A percentile compares a stretch with the other conserved stretches of the same genome.
These are phyloP conservation scores for Termitomyces sp. DNA, from an alignment of 768 basidiomycete species.

Conservation along the genomic window DNA sequence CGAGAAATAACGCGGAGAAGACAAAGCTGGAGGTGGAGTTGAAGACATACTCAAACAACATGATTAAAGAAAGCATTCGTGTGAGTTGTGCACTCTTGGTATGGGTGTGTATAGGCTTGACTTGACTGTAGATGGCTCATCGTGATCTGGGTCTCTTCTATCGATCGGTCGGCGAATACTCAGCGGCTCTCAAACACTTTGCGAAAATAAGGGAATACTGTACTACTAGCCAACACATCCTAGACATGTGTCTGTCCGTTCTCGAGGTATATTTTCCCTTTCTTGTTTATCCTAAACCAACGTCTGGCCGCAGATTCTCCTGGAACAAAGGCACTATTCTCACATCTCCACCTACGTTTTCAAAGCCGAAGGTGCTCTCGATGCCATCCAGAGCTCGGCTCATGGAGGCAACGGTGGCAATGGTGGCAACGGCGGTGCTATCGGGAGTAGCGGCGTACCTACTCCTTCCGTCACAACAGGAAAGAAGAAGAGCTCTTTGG, in stretches of 20 bases:
- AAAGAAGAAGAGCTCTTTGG: slow-evolving; percentile 49
- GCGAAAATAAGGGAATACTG: slow-evolving; percentile 94
- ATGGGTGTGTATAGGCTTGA: background rate
- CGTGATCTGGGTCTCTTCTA: slow-evolving; percentile 84
- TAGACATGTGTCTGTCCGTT: slow-evolving; percentile 87
- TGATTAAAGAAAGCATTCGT: slow-evolving; percentile 98
- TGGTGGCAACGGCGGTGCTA: slow-evolving; percentile 15
- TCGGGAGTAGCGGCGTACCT: slow-evolving; percentile 10
- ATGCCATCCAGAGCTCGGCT: slow-evolving; percentile 44
- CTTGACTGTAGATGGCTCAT: slow-evolving; percentile 75
- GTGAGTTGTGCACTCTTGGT: slow-evolving; percentile 40
- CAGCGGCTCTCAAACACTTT: slow-evolving; percentile 72
- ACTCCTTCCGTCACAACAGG: slow-evolving; percentile 23
- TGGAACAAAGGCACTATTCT: slow-evolving; percentile 83
- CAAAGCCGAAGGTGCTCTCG: slow-evolving; percentile 92
- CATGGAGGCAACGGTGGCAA: slow-evolving; percentile 17
- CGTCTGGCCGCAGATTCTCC: slow-evolving; percentile 52
- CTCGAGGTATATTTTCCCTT: slow-evolving; percentile 52
- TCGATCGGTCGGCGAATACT: slow-evolving; percentile 68
- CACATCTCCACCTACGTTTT: slow-evolving; percentile 90
- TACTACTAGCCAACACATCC: slow-evolving; percentile 85
- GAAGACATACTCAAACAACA: slow-evolving; percentile 91
- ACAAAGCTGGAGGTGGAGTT: slow-evolving; percentile 91
- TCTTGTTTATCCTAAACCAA: background rate
- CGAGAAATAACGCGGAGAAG: slow-evolving; percentile 68